Base-by-base conservation (phyloP, 345 rosid species). In the Capsella bursapastoris region DNA sequence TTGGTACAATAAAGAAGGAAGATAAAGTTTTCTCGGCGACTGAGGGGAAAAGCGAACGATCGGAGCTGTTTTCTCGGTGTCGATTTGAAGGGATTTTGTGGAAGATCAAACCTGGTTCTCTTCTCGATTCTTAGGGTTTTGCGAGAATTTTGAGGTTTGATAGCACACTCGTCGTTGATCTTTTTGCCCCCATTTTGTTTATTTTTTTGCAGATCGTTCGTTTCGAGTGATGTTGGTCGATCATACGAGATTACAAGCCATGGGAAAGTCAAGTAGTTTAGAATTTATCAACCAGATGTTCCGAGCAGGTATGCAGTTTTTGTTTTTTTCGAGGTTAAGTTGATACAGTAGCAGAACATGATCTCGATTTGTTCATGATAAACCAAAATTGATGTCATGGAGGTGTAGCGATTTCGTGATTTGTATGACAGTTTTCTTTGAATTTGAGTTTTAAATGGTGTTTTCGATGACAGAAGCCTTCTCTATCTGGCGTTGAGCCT, bases 241-340 rank as follows among this genome's bases (percentile, higher is more conserved):
- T 50, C 34, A 10, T 49, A 50, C 25, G 7, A 57, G 56, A 28
- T 34, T 43, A 32, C 6, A 32, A 47, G 80, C 79, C 7, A 91
- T 89, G 96, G 92, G 82, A 64, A 89, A 86, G 76, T 81, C 84
- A n/a, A 84, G 90, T 75, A 82, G 89, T 27, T 49, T 88, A 74
- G 94, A 87, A 66, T 88, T 85, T 79, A 90, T 90, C 80, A 90
- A 90, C 78, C 97, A 92, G 84, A 90, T 92, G 90, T 87, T 90
- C 56, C 93, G 96, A 28, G 86, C 88, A 82, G 97, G 97, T 52
- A 57, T 8, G 4, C 8, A 38, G 10, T 35, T 58, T 10, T 4
- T 8, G 4, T 15, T 34, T 9, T 32, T n/a, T 16, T 10, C 2
- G 18, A 16, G 27, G 64, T 37, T 59, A 59, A 37, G 25, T 14